Conservation (phyloP, 805 yeast genomes). For the Starmerella bombicola region DNA sequence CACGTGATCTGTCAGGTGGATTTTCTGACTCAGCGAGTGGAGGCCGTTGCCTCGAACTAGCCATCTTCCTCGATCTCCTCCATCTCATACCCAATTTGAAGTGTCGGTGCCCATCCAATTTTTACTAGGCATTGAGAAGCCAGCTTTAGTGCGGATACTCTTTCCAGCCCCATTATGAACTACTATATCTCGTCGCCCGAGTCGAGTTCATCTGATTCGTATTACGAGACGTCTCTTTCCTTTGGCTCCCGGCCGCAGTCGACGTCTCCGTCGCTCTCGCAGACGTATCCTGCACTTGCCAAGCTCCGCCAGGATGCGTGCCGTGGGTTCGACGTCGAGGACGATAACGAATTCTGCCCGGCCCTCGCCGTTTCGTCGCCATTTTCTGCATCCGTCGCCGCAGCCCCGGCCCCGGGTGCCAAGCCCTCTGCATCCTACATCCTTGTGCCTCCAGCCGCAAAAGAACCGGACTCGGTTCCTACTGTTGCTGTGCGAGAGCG, state of each 20-base stretch:
- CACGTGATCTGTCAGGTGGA: too few relatives aligned
- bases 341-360: conserved; percentile 62
- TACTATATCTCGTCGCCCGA: conserved; percentile 20
- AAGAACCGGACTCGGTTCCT: conserved; percentile 10
- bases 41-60: too few relatives aligned
- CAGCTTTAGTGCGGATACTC: too few relatives aligned
- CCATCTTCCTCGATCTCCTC: too few relatives aligned
- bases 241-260: conserved; percentile 23
- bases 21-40: too few relatives aligned
- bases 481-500: conserved; percentile 15
- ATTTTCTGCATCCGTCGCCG: background rate
- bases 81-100: too few relatives aligned
- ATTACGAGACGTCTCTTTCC: conserved; percentile 8
- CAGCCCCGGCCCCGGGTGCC: conserved; percentile 2
- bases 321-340: conserved; percentile 58
- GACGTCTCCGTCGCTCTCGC: conserved; percentile 25
- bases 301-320: conserved; percentile 34
- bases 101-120: too few relatives aligned
- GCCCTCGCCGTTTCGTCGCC: conserved; percentile 21
- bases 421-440: background rate
- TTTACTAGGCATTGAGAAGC: too few relatives aligned
- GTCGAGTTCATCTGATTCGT: conserved; percentile 19
- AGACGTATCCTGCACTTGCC: conserved; percentile 21
- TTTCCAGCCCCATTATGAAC: conserved; percentile 12
- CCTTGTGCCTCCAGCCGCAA: conserved; percentile 1